phyloP scores from a whole-genome alignment of 1,139 yeast genomes.

The Waltiozyma sp. region DNA sequence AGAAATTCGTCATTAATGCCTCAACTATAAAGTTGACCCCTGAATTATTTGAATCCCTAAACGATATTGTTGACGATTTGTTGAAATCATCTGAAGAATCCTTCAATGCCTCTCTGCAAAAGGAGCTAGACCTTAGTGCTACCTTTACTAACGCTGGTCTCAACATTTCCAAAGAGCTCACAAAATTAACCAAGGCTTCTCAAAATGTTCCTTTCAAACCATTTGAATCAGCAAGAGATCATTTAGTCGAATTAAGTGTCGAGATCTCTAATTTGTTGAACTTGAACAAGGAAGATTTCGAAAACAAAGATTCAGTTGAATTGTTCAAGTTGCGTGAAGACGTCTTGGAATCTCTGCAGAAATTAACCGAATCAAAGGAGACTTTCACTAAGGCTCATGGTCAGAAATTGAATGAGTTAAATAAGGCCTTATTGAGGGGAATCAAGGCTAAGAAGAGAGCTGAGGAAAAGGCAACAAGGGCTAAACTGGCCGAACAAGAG shows the following conservation, averaged over 20 bases:
- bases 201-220: constrained; percentile 23
- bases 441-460: constrained; percentile 25
- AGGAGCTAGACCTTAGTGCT: constrained; percentile 29
- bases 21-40: constrained; percentile 24
- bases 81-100: constrained; percentile 33
- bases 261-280: constrained; percentile 26
- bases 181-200: constrained; percentile 24
- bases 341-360: constrained; percentile 26
- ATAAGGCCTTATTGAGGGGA: constrained; percentile 26
- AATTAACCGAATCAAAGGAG: constrained; percentile 26
- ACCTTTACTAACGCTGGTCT: constrained; percentile 32
- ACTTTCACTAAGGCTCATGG: constrained; percentile 30
- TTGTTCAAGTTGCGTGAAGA: constrained; percentile 27
- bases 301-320: constrained; percentile 18
- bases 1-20: constrained; percentile 22
- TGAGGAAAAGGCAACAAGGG: constrained; percentile 24
- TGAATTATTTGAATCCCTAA: constrained; percentile 29
- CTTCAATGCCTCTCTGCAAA: constrained; percentile 34
- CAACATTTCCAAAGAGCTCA: constrained; percentile 40
- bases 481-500: constrained; percentile 9
- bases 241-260: constrained; percentile 27
- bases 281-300: constrained; percentile 20
- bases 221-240: constrained; percentile 26
- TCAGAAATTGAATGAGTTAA: constrained; percentile 30
- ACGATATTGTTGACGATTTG: constrained; percentile 30